Conservation (phyloP, 2,329 filamentous ascomycete species). For the Fusarium coffeatum region DNA sequence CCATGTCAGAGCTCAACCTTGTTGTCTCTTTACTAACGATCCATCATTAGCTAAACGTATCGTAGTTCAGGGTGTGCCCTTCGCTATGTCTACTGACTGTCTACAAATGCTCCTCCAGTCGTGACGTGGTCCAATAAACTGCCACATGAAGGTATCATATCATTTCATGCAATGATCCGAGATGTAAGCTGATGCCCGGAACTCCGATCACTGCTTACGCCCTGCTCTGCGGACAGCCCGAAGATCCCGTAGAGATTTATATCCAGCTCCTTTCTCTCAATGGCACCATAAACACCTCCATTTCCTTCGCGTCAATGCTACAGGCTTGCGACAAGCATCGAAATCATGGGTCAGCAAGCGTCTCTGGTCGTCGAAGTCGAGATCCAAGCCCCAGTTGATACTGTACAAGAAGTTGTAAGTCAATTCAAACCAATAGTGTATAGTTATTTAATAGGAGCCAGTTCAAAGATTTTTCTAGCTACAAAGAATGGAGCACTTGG, state of each 20-base stretch:
- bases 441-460: background rate
- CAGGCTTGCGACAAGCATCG: background rate
- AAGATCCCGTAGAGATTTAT: background rate
- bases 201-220: background rate
- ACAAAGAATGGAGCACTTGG: slow-evolving; percentile 20
- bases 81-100: background rate
- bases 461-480: slow-evolving; percentile 11
- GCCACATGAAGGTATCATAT: background rate
- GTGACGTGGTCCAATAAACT: background rate
- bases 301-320: background rate
- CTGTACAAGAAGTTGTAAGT: slow-evolving; percentile 11
- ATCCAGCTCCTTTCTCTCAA: accelerated
- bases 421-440: no score
- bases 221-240: background rate
- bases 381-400: slow-evolving; percentile 11
- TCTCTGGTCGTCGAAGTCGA: slow-evolving; percentile 13
- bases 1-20: background rate
- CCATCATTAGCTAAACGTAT: background rate
- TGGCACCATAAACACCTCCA: background rate
- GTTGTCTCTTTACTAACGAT: no score
- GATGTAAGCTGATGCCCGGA: background rate
- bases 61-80: background rate
- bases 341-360: slow-evolving; percentile 8
- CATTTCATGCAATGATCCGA: no score
- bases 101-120: background rate